phyloP scores from a whole-genome alignment of 2,329 filamentous ascomycete genomes.

The Sphaerulina vaccinii region DNA sequence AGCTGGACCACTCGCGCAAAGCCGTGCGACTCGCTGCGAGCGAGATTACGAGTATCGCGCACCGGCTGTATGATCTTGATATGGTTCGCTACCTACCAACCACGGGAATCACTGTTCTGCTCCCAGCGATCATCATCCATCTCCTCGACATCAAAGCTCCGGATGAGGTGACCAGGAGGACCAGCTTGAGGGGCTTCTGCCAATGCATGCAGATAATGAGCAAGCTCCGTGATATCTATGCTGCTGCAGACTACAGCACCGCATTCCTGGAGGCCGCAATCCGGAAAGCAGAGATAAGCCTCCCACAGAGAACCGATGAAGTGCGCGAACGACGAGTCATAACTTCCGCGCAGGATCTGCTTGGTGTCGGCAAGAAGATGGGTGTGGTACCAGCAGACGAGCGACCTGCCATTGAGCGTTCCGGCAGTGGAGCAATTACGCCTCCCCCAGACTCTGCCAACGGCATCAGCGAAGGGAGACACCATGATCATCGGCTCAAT shows the following conservation, averaged over 20 bases:
- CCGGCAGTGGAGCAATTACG: constrained; percentile 28
- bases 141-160: constrained; percentile 88
- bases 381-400: constrained; percentile 30
- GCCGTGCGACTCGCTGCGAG: constrained; percentile 81
- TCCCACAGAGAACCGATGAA: constrained; percentile 46
- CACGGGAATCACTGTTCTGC: constrained; percentile 83
- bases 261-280: constrained; percentile 91
- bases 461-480: constrained; percentile 1
- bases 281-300: constrained; percentile 77
- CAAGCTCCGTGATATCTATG: constrained; percentile 82
- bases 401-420: constrained; percentile 6
- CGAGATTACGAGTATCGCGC: constrained; percentile 81
- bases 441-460: constrained; percentile 32
- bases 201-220: constrained; percentile 92
- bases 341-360: constrained; percentile 47
- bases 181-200: constrained; percentile 76
- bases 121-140: constrained; percentile 92
- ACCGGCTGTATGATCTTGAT: constrained; percentile 68
- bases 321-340: constrained; percentile 37
- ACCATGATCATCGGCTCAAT: background rate
- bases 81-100: constrained; percentile 81
- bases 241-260: constrained; percentile 92
- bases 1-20: constrained; percentile 78
- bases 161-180: constrained; percentile 66
- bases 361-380: constrained; percentile 46